Conservation (phyloP, 306 rosid genomes). For the Datisca glomerata region DNA sequence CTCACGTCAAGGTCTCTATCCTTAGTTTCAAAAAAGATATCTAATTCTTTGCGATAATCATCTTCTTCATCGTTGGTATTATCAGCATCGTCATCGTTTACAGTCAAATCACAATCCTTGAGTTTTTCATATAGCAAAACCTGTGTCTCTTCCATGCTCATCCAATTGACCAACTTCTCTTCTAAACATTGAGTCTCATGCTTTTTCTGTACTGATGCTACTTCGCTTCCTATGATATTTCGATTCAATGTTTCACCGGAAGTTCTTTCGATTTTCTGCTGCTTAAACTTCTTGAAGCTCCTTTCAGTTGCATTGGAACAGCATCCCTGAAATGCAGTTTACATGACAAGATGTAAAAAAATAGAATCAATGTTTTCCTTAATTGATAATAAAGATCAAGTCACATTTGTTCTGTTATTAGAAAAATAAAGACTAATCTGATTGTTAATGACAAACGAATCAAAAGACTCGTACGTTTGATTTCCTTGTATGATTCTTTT, state of each 20-base stretch:
- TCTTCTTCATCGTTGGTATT: constrained; percentile 36
- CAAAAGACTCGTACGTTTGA: too few relatives aligned
- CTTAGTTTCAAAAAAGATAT: constrained; percentile 16
- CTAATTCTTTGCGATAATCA: constrained; percentile 22
- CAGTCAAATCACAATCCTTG: constrained; percentile 28
- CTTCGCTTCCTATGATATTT: constrained; percentile 25
- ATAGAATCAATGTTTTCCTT: too few relatives aligned
- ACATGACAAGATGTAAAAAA: too few relatives aligned
- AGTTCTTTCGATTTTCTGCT: constrained; percentile 25
- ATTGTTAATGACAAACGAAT: too few relatives aligned
- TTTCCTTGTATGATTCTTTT: too few relatives aligned
- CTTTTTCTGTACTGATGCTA: too few relatives aligned
- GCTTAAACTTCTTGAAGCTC: constrained; percentile 39
- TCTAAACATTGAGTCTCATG: constrained; percentile 16
- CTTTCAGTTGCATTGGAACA: constrained; percentile 23
- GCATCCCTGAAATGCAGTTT: constrained; percentile 34
- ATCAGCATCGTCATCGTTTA: constrained; percentile 38
- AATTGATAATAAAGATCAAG: too few relatives aligned
- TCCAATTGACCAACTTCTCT: constrained; percentile 49
- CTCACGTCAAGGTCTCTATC: constrained; percentile 16
- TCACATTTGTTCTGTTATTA: too few relatives aligned
- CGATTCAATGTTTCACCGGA: constrained; percentile 11
- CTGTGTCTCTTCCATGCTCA: constrained; percentile 65
- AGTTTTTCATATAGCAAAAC: constrained; percentile 24
- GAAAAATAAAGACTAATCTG: too few relatives aligned